A percentile compares a stretch with the other conserved stretches of the same genome.
Conservation (phyloP, 2,329 filamentous ascomycete species). For the Tolypocladium guangdongense region DNA sequence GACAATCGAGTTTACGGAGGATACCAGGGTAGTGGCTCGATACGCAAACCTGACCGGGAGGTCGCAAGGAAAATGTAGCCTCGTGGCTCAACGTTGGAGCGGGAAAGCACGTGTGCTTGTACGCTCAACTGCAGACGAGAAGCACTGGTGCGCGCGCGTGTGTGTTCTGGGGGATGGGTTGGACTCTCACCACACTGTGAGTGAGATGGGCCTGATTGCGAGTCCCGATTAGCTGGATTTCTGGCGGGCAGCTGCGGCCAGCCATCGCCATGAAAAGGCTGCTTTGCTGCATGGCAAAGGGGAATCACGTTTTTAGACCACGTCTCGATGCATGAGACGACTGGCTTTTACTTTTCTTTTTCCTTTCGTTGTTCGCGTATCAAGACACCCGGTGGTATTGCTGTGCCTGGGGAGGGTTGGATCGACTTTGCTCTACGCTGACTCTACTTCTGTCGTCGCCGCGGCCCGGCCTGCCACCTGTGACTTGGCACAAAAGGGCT, state of each 20-base stretch:
- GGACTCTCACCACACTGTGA: conserved; percentile 18
- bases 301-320: conserved; percentile 35
- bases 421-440: conserved; percentile 9
- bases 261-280: conserved; percentile 13
- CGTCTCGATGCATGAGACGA: conserved; percentile 39
- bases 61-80: conserved; percentile 16
- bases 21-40: conserved; percentile 17
- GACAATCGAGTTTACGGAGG: conserved; percentile 16
- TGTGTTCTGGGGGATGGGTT: conserved; percentile 14
- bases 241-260: conserved; percentile 14
- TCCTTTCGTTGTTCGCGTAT: conserved; percentile 20
- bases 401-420: conserved; percentile 13
- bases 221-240: conserved; percentile 11
- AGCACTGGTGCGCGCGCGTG: conserved; percentile 16
- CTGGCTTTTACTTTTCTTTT: conserved; percentile 33
- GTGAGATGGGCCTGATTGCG: conserved; percentile 15
- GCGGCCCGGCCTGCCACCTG: conserved; percentile 3
- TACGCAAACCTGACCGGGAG: conserved; percentile 14
- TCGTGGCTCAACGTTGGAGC: conserved; percentile 13
- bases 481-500: not conserved
- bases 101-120: conserved; percentile 5
- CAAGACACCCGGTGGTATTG: conserved; percentile 14
- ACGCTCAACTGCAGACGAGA: conserved; percentile 10
- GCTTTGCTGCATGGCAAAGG: conserved; percentile 24
- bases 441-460: conserved; percentile 4